Evolutionary conservation across 257 asterid genomes (phyloP).

Genomic region (Fraxinus cuspidata): DNA sequence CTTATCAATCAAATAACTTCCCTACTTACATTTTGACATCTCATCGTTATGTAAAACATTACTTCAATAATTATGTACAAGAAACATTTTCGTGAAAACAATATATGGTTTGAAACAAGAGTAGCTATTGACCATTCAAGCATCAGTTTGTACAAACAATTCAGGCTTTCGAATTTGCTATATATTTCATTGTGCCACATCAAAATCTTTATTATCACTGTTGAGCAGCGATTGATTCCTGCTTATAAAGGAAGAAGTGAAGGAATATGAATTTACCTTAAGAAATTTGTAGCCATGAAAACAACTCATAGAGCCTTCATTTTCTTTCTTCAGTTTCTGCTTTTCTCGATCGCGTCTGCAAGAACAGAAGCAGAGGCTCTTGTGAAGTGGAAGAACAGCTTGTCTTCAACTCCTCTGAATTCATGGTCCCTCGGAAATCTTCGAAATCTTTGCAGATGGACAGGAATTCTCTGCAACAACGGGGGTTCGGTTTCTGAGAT

Average conservation of each 20-base stretch:
- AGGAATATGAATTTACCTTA: neutral
- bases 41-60: no score
- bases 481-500: constrained; percentile 47
- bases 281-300: constrained; percentile 33
- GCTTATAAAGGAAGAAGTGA: neutral
- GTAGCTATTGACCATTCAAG: neutral
- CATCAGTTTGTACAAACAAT: neutral
- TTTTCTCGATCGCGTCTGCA: constrained; percentile 36
- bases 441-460: constrained; percentile 65
- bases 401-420: constrained; percentile 38
- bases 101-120: neutral
- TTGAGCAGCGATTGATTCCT: neutral
- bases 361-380: constrained; percentile 64
- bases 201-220: neutral
- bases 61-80: no score
- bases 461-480: constrained; percentile 49
- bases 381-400: constrained; percentile 56
- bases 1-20: no score
- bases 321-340: constrained; percentile 30
- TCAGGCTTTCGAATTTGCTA: neutral
- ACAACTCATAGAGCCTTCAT: constrained; percentile 21
- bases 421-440: constrained; percentile 62
- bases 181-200: neutral
- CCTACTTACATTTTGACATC: no score
- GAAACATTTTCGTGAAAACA: no score